phyloP scores from a whole-genome alignment of 352 stramenopile genomes.

The Pythium phragmiticola region DNA sequence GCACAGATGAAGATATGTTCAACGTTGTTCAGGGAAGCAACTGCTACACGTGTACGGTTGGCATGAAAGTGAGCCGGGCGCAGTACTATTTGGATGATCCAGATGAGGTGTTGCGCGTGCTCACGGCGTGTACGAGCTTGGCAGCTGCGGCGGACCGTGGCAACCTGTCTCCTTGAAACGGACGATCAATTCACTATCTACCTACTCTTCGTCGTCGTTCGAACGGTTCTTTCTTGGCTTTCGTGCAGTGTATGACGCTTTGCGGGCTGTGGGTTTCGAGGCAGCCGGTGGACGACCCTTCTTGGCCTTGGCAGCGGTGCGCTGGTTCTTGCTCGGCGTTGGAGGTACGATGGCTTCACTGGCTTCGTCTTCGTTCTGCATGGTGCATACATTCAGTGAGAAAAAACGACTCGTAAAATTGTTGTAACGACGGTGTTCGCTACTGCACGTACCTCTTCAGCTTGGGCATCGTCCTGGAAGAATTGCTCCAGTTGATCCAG shows the following conservation, averaged over 20 bases:
- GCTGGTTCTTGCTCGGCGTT: conserved; percentile 10
- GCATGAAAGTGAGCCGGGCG: conserved; percentile 85
- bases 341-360: conserved; percentile 8
- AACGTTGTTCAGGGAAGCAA: conserved; percentile 88
- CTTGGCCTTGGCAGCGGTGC: conserved; percentile 9
- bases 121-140: conserved; percentile 65
- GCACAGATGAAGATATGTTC: conserved; percentile 90
- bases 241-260: background rate
- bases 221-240: conserved; percentile 8
- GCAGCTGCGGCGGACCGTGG: conserved; percentile 29
- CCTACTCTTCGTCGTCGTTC: conserved; percentile 17
- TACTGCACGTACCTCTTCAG: conserved; percentile 36
- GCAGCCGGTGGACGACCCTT: conserved; percentile 2
- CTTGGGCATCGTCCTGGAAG: conserved; percentile 28
- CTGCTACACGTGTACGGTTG: conserved; percentile 87
- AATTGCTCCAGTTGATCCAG: conserved; percentile 72
- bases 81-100: conserved; percentile 82
- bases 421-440: background rate
- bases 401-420: background rate
- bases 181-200: background rate
- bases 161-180: conserved; percentile 14
- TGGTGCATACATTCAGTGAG: background rate
- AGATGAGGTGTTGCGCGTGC: conserved; percentile 72
- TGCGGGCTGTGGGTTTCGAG: background rate
- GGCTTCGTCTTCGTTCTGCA: conserved; percentile 25